Percentiles rank a stretch among this genome's conserved stretches.
Conservation (phyloP, 1,139 yeast genomes). For the Geotrichum restrictum region DNA sequence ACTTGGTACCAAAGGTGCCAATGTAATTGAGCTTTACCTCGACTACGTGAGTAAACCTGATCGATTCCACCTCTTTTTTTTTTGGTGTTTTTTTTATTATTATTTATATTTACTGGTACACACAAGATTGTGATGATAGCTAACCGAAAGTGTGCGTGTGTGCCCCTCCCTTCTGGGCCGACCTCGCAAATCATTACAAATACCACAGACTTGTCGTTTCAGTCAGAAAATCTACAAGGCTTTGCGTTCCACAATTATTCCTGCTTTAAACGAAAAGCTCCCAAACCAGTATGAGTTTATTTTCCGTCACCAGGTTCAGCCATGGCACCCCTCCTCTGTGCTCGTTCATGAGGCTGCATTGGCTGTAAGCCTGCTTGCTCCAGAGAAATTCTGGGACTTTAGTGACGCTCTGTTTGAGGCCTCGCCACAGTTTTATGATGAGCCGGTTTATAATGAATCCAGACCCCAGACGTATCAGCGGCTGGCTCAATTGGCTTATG, state of each 20-base stretch:
- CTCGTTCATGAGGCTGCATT: constrained; percentile 68
- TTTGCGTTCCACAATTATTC: constrained; percentile 52
- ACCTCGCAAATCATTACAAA: too few relatives aligned
- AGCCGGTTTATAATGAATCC: constrained; percentile 51
- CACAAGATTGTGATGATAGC: too few relatives aligned
- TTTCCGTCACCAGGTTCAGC: constrained; percentile 66
- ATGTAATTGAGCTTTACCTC: constrained; percentile 55
- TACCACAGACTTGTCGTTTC: constrained; percentile 57
- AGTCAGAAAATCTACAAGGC: constrained; percentile 61
- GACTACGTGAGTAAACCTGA: constrained; percentile 51
- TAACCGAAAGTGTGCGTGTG: too few relatives aligned
- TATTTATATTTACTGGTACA: too few relatives aligned
- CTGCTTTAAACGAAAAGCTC: constrained; percentile 46
- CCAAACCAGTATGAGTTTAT: constrained; percentile 51
- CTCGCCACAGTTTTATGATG: constrained; percentile 53
- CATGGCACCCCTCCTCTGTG: constrained; percentile 79
- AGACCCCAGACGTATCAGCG: constrained; percentile 56
- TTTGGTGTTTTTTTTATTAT: too few relatives aligned
- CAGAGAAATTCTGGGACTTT: constrained; percentile 60
- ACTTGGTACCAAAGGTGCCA: constrained; percentile 29
- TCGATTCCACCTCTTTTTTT: too few relatives aligned
- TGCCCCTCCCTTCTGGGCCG: too few relatives aligned
- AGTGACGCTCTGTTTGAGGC: constrained; percentile 50
- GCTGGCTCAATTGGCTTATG: constrained; percentile 51
- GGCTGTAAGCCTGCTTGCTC: constrained; percentile 59